Evolutionary conservation across 805 yeast genomes (phyloP).

Genomic region (Cyberlindnera petersonii): DNA sequence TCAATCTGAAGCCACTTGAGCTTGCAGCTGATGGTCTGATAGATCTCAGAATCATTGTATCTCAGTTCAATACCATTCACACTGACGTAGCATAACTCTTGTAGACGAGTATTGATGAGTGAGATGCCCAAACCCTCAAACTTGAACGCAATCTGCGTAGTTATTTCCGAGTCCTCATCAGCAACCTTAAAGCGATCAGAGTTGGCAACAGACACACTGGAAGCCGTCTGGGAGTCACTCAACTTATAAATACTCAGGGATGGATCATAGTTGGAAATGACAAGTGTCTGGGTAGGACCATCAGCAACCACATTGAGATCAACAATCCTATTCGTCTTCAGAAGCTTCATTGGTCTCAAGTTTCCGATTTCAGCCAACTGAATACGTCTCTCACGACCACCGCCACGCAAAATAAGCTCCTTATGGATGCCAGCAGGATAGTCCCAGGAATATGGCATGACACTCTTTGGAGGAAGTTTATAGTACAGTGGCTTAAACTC

Average conservation of each 20-base stretch:
- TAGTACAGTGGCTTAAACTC: constrained; percentile 77
- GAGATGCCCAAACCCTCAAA: constrained; percentile 89
- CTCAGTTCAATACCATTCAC: constrained; percentile 75
- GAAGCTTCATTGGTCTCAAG: constrained; percentile 77
- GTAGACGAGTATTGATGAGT: constrained; percentile 60
- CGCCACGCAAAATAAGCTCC: constrained; percentile 70
- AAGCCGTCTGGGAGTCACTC: constrained; percentile 28
- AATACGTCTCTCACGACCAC: constrained; percentile 70
- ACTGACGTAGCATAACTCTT: constrained; percentile 83
- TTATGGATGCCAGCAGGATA: constrained; percentile 86
- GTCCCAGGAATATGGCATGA: constrained; percentile 98
- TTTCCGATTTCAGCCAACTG: constrained; percentile 93
- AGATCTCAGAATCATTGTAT: constrained; percentile 78
- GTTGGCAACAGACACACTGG: constrained; percentile 32
- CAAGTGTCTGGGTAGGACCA: constrained; percentile 88
- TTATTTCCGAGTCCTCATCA: constrained; percentile 34
- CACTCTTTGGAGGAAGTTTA: constrained; percentile 80
- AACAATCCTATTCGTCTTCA: constrained; percentile 52
- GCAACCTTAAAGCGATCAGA: constrained; percentile 51
- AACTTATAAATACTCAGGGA: constrained; percentile 68
- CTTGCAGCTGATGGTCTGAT: constrained; percentile 75
- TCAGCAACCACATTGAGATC: constrained; percentile 93
- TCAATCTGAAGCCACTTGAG: constrained; percentile 94
- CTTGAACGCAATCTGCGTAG: constrained; percentile 46
- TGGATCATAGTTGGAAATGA: constrained; percentile 79